Conservation (phyloP, 1,139 yeast species). For the Saccharomycopsis hybrid region DNA sequence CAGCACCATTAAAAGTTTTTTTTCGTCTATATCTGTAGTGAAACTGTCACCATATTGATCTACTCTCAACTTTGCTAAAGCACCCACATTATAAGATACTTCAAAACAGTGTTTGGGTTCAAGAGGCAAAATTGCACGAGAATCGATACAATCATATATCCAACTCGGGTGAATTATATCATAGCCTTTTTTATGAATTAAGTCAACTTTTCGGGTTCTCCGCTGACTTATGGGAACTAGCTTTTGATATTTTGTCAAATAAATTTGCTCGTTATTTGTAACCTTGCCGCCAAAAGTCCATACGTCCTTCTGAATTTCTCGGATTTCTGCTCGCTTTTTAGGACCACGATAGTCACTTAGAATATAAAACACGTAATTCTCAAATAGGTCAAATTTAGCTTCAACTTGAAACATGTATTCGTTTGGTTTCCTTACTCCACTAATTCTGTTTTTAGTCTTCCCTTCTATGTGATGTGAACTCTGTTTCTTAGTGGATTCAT, state of each 20-base stretch:
- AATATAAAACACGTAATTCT: constrained; percentile 31
- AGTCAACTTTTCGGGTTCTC: constrained; percentile 39
- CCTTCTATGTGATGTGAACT: constrained; percentile 9
- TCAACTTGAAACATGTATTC: constrained; percentile 13
- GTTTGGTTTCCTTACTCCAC: constrained; percentile 18
- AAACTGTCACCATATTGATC: constrained; percentile 56
- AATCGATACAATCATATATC: constrained; percentile 59
- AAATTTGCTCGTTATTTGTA: constrained; percentile 26
- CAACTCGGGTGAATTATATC: constrained; percentile 65
- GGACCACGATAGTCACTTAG: constrained; percentile 28
- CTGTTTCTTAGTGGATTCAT: constrained; percentile 10
- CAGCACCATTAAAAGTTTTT: constrained; percentile 8
- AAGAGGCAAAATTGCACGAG: constrained; percentile 39
- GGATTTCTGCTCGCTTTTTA: constrained; percentile 29
- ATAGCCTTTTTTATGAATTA: constrained; percentile 40
- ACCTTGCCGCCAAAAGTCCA: constrained; percentile 47
- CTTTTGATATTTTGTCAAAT: constrained; percentile 19
- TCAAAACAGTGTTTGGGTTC: constrained; percentile 54
- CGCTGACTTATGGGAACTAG: constrained; percentile 43
- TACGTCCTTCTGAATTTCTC: constrained; percentile 36
- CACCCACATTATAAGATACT: constrained; percentile 29
- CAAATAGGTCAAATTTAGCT: constrained; percentile 28
- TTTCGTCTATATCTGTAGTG: constrained; percentile 22
- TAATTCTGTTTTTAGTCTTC: constrained; percentile 23
- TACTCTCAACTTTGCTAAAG: constrained; percentile 27